These are phyloP conservation scores for Ophiocordyceps robertsii DNA, from an alignment of 2,329 filamentous ascomycete genomes.

Conservation along the genomic window DNA sequence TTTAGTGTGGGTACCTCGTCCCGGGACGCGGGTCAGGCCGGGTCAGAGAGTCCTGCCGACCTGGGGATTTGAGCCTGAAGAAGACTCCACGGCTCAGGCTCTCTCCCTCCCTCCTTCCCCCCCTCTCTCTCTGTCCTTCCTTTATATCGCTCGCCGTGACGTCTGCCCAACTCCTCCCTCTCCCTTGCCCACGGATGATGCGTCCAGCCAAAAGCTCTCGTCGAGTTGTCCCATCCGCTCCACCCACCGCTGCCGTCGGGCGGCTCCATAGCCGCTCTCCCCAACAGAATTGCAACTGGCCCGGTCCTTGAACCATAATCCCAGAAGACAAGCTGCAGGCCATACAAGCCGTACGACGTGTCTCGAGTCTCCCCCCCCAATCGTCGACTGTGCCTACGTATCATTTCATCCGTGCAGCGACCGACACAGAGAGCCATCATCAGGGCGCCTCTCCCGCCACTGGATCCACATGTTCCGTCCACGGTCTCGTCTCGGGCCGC, in stretches of 20 bases:
- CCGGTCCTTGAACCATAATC: background rate
- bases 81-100: background rate
- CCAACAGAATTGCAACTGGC: too few relatives aligned
- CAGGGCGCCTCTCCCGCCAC: background rate
- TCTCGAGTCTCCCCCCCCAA: background rate
- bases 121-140: background rate
- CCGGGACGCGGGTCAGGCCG: too few relatives aligned
- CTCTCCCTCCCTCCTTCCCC: background rate
- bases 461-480: background rate
- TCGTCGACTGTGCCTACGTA: background rate
- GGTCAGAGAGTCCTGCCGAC: background rate
- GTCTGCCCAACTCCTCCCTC: background rate
- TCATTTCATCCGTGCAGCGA: too few relatives aligned
- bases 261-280: too few relatives aligned
- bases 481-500: constrained; percentile 5
- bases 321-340: background rate
- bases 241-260: too few relatives aligned
- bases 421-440: background rate
- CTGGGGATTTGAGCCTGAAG: background rate
- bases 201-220: too few relatives aligned
- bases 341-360: constrained; percentile 1
- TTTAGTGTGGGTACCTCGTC: too few relatives aligned
- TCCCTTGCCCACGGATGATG: too few relatives aligned
- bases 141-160: background rate
- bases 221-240: too few relatives aligned